Conservation (phyloP, 2,329 filamentous ascomycete species). For the Alternaria sp. region DNA sequence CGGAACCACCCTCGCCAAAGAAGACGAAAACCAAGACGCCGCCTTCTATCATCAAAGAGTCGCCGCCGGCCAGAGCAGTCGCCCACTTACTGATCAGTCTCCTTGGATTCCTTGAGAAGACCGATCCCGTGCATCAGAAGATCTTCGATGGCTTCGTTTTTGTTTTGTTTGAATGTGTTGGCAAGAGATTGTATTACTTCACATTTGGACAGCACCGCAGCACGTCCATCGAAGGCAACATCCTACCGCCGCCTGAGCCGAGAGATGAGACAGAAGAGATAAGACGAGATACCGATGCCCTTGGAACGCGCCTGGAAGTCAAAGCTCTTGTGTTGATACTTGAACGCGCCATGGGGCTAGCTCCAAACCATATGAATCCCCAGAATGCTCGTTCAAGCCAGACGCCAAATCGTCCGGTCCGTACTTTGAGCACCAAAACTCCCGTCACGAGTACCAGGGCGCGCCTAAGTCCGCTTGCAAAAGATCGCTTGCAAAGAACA, state of each 20-base stretch:
- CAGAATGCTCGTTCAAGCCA: conserved; percentile 17
- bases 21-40: conserved; percentile 14
- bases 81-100: conserved; percentile 47
- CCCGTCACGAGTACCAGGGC: conserved; percentile 35
- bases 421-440: conserved; percentile 34
- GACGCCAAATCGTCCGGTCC: conserved; percentile 11
- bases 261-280: conserved; percentile 5
- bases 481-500: conserved; percentile 53
- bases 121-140: conserved; percentile 42
- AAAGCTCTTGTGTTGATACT: conserved; percentile 52
- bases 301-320: conserved; percentile 43
- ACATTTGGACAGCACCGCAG: conserved; percentile 46
- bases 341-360: conserved; percentile 48
- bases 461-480: conserved; percentile 45
- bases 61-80: conserved; percentile 30
- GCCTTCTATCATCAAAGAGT: conserved; percentile 23
- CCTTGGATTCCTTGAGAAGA: conserved; percentile 46
- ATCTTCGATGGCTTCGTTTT: conserved; percentile 55
- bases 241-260: conserved; percentile 20
- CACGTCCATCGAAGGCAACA: conserved; percentile 34
- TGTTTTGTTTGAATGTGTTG: conserved; percentile 49
- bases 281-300: conserved; percentile 27
- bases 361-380: conserved; percentile 45
- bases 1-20: conserved; percentile 1
- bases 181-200: conserved; percentile 47